Evolutionary conservation across 306 rosid genomes (phyloP).

Genomic region (Cucumis hystrix): DNA sequence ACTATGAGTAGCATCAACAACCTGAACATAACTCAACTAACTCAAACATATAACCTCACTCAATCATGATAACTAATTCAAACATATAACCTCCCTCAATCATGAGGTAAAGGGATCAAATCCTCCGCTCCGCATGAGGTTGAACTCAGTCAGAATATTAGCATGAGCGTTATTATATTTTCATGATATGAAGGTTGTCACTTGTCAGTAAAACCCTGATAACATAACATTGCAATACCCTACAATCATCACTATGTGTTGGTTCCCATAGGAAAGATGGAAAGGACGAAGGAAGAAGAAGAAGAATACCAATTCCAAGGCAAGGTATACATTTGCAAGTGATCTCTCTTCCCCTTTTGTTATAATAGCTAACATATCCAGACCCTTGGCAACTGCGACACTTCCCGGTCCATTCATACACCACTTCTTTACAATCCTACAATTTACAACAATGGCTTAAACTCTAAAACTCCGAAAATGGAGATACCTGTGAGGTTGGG

Average conservation of each 20-base stretch:
- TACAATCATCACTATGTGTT: not conserved
- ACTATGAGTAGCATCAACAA: not conserved
- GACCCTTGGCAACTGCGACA: conserved; percentile 96
- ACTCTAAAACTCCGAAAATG: not conserved
- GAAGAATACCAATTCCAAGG: conserved; percentile 71
- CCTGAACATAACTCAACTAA: not conserved
- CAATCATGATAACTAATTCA: not conserved
- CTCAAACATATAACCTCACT: not conserved
- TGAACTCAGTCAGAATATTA: not conserved
- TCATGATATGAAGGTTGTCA: not conserved
- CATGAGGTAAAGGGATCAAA: not conserved
- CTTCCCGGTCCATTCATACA: conserved; percentile 94
- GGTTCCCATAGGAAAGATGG: not conserved
- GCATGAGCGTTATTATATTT: not conserved
- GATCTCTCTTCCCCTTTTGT: conserved; percentile 56
- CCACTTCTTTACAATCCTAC: conserved; percentile 94
- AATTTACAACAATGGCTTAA: conserved; percentile 1
- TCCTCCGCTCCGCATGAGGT: not conserved
- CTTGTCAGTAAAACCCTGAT: not conserved
- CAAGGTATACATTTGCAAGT: conserved; percentile 94
- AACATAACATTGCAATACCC: not conserved
- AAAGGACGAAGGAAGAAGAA: not conserved
- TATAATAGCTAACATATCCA: conserved; percentile 63
- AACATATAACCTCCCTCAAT: not conserved
- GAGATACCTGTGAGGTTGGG: not conserved